Percentiles rank a stretch among this genome's conserved stretches.
Evolutionary conservation across 192 early-diverging fungal species (phyloP).

Genomic region (Backusella westeae): DNA sequence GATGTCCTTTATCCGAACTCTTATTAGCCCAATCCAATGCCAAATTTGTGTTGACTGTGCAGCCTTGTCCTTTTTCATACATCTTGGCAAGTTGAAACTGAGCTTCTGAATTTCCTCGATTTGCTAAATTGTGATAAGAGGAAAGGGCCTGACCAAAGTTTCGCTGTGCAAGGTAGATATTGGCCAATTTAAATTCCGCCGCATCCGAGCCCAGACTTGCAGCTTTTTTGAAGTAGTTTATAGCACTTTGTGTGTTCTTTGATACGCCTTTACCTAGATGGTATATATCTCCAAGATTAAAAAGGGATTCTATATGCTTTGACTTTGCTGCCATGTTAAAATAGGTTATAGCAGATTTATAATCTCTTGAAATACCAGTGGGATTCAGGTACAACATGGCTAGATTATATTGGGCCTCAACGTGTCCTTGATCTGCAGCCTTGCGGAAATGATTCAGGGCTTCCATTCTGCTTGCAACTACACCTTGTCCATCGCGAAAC

Average conservation of each 20-base stretch:
- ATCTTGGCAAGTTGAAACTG: constrained; percentile 78
- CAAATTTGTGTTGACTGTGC: constrained; percentile 48
- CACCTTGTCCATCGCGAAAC: constrained; percentile 29
- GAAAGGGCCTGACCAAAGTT: constrained; percentile 57
- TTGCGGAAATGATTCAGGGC: constrained; percentile 33
- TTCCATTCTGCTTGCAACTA: background rate
- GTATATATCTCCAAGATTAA: constrained; percentile 27
- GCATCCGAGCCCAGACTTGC: constrained; percentile 63
- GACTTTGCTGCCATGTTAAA: background rate
- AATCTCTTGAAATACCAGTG: background rate
- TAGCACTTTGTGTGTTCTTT: constrained; percentile 58
- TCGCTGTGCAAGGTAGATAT: constrained; percentile 71
- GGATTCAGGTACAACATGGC: background rate
- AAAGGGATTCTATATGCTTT: constrained; percentile 16
- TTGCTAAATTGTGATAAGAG: constrained; percentile 75
- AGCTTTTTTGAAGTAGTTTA: constrained; percentile 61
- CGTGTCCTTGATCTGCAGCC: constrained; percentile 1
- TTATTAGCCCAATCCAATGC: constrained; percentile 69
- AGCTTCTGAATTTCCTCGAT: constrained; percentile 56
- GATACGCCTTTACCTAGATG: constrained; percentile 40
- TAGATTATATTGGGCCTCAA: background rate
- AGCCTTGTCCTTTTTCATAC: constrained; percentile 68
- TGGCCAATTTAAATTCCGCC: constrained; percentile 74
- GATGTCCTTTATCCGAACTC: constrained; percentile 60
- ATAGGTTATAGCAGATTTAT: background rate